These are phyloP conservation scores for Chalciporus piperatoides DNA, from an alignment of 1,284 basidiomycete genomes.

Conservation along the genomic window DNA sequence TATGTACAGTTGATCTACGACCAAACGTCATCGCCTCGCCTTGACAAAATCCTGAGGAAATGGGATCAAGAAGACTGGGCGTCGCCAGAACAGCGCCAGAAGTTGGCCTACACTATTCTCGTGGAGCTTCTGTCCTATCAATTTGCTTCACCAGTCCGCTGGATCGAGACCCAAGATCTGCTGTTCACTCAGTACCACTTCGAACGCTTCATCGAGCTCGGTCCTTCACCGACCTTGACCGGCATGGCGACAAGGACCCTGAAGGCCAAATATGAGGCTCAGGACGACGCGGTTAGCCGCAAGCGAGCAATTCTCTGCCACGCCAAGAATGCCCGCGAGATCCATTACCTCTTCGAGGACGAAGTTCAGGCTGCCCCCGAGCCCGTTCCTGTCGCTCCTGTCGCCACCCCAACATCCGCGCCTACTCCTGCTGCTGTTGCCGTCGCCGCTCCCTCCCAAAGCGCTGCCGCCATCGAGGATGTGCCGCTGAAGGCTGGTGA, in stretches of 20 bases:
- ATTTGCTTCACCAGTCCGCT: conserved; percentile 92
- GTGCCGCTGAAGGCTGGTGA: conserved; percentile 91
- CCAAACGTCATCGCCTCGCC: conserved; percentile 89
- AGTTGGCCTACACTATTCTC: conserved; percentile 91
- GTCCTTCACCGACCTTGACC: conserved; percentile 93
- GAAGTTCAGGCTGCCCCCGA: conserved; percentile 53
- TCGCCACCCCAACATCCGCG: conserved; percentile 44
- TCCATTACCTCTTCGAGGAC: conserved; percentile 98
- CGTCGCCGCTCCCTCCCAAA: conserved; percentile 50
- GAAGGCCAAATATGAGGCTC: conserved; percentile 93
- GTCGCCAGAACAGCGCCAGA: conserved; percentile 77
- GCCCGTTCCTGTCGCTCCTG: conserved; percentile 39
- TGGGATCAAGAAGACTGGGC: conserved; percentile 96
- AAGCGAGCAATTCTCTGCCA: conserved; percentile 87
- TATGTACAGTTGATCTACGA: conserved; percentile 96
- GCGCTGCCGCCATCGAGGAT: conserved; percentile 79
- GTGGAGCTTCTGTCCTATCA: conserved; percentile 97
- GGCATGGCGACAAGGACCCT: conserved; percentile 95
- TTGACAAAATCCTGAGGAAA: conserved; percentile 88
- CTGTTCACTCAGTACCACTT: conserved; percentile 89
- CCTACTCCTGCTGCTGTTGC: conserved; percentile 44
- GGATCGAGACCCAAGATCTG: conserved; percentile 98
- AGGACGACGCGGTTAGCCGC: conserved; percentile 83
- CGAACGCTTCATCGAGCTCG: conserved; percentile 93
- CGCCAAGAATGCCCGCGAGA: conserved; percentile 93